Conservation (phyloP, 1,284 basidiomycete species). For the Exobasidium cylindrosporum region DNA sequence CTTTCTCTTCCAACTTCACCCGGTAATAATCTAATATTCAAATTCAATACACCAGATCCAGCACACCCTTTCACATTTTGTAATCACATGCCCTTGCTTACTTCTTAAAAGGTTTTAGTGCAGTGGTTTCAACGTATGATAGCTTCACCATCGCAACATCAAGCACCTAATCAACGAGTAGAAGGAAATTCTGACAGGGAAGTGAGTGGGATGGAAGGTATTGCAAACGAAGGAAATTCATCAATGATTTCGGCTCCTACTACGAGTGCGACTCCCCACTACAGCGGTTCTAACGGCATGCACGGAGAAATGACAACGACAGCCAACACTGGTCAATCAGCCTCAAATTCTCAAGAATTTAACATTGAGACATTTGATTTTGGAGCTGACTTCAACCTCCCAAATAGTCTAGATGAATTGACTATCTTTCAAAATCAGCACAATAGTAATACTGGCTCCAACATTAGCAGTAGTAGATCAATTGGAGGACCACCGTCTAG, state of each 20-base stretch:
- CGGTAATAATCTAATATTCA: too few relatives aligned
- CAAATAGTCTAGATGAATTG: constrained; percentile 33
- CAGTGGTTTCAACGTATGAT: not conserved
- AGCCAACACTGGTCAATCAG: not conserved
- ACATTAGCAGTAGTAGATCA: not conserved
- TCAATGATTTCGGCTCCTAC: not conserved
- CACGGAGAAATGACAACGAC: too few relatives aligned
- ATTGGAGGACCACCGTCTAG: constrained; percentile 7
- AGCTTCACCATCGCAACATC: not conserved
- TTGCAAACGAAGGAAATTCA: not conserved
- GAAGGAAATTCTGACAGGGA: not conserved
- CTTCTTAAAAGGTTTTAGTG: too few relatives aligned
- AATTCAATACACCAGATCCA: too few relatives aligned
- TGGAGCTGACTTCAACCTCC: constrained; percentile 27
- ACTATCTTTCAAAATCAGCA: constrained; percentile 31
- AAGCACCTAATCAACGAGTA: not conserved
- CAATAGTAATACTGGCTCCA: constrained; percentile 22
- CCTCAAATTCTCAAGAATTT: constrained; percentile 15
- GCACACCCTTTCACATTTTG: too few relatives aligned
- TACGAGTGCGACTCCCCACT: not conserved
- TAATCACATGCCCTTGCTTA: too few relatives aligned
- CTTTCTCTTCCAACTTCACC: too few relatives aligned
- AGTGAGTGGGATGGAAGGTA: not conserved
- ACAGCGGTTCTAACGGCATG: too few relatives aligned
- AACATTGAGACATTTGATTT: constrained; percentile 46